A percentile compares a stretch with the other conserved stretches of the same genome.
phyloP scores from a whole-genome alignment of 2,329 filamentous ascomycete species.

The Claviceps spartinae region DNA sequence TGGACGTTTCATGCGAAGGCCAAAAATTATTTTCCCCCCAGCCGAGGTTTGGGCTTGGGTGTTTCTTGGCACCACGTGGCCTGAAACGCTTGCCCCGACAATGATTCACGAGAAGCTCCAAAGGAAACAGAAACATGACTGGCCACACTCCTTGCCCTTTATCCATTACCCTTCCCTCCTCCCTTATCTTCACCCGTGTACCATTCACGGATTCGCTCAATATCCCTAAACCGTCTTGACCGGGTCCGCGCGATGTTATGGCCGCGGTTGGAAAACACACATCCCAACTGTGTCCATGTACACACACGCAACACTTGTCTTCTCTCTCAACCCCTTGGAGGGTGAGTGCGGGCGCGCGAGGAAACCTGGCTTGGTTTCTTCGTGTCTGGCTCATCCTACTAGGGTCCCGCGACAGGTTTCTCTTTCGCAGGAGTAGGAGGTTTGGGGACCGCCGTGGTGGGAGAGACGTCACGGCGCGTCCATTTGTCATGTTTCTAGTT shows the following conservation, averaged over 20 bases:
- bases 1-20: too few relatives aligned
- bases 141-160: slow-evolving; percentile 4
- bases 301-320: slow-evolving; percentile 31
- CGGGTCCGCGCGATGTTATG: neutral
- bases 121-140: slow-evolving; percentile 2
- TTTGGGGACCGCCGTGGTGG: slow-evolving; percentile 34
- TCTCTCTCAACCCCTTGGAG: slow-evolving; percentile 42
- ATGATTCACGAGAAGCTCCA: neutral
- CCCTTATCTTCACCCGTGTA: neutral
- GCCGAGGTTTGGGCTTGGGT: neutral
- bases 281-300: neutral
- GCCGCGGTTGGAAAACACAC: slow-evolving; percentile 12
- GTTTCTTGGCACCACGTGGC: neutral
- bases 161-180: neutral
- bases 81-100: neutral
- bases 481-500: slow-evolving; percentile 5
- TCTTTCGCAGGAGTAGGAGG: slow-evolving; percentile 18
- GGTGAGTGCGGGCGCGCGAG: slow-evolving; percentile 1
- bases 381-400: neutral
- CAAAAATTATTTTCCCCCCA: neutral
- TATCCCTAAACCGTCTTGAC: neutral
- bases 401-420: slow-evolving; percentile 33
- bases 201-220: neutral
- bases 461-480: slow-evolving; percentile 46
- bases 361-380: neutral